Evolutionary conservation across 495 filamentous ascomycete species (phyloP), one percentile per base, ranked within the genome.

Genomic region (Durotheca rogersii): DNA sequence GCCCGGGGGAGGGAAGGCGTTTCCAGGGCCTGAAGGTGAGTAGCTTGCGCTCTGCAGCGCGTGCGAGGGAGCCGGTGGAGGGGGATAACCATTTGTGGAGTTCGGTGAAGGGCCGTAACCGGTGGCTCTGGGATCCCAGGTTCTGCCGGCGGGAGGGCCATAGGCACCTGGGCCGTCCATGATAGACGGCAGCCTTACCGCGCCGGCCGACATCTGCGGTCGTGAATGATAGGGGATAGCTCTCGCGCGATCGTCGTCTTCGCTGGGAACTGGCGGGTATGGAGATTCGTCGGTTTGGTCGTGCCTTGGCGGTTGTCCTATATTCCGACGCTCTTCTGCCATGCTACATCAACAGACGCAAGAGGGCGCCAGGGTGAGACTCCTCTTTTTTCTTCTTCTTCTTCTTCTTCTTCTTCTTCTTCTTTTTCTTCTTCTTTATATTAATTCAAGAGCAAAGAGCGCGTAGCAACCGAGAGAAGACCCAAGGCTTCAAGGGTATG

Each of bases 261-360:
- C 75, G 12, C 66, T 69, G 6, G 74, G 67, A 42, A 72, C 66
- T 21, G 74, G 71, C n/a, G 71, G 71, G 56, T 79, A 77, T 40
- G 72, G 67, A 30, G 72, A 67, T 17, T 72, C 69, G 31, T 69
- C 64, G 46, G 47, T 46, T 25, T 62, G 56, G 11, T 59, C 55
- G 37, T 72, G 66, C 54, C 67, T 68, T 46, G 65, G 56, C 11
- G 61, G 63, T 41, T 71, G 66, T 58, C 59, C 68, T 65, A 62
- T 62, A 65, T 65, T 58, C 44, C 55, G 61, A 49, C 57, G 69
- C 32, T 73, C 67, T 63, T 72, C 69, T 60, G 68, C 69, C 71
- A 76, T 76, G 47, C 61, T 72, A 58, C 53, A 48, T 46, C 55
- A 54, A 53, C 21, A 25, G 53, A 57, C 62, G 59, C 51, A 46